phyloP scores from a whole-genome alignment of 1,284 basidiomycete genomes.

The Moniliophthora roreri region DNA sequence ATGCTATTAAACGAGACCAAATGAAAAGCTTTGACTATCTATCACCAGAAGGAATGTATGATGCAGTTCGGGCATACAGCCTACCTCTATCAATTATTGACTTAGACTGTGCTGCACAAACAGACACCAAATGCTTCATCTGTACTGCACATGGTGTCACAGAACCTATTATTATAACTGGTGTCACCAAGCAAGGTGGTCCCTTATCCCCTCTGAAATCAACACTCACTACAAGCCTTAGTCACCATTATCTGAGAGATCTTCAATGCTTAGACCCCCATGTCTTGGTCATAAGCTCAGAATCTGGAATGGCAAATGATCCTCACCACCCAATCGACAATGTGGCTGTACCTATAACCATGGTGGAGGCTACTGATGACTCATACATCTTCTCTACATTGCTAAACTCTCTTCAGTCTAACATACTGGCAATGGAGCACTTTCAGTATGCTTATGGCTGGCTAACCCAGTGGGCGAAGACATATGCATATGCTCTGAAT shows the following conservation, averaged over 20 bases:
- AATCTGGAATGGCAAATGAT: slow-evolving; percentile 1
- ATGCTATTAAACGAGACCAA: slow-evolving; percentile 23
- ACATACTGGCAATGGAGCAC: slow-evolving; percentile 19
- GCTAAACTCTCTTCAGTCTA: slow-evolving; percentile 4
- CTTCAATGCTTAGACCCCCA: slow-evolving; percentile 10
- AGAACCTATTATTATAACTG: slow-evolving; percentile 20
- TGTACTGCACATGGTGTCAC: slow-evolving; percentile 26
- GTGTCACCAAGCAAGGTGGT: slow-evolving; percentile 31
- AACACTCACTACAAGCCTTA: slow-evolving; percentile 29
- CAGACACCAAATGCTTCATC: slow-evolving; percentile 18
- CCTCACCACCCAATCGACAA: slow-evolving; percentile 18
- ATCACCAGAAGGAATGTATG: slow-evolving; percentile 29
- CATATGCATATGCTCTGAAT: slow-evolving; percentile 13
- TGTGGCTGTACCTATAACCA: slow-evolving; percentile 10
- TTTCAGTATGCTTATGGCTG: slow-evolving; percentile 27
- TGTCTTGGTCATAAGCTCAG: slow-evolving; percentile 14
- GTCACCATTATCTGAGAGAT: slow-evolving; percentile 25
- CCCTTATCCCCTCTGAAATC: slow-evolving; percentile 28
- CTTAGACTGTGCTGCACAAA: slow-evolving; percentile 27
- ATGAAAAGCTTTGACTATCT: not conserved
- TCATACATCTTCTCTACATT: slow-evolving; percentile 16
- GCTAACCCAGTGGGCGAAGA: slow-evolving; percentile 24
- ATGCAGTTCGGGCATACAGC: slow-evolving; percentile 30
- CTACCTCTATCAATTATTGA: slow-evolving; percentile 25
- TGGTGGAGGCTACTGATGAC: slow-evolving; percentile 29